Conservation (phyloP, 2,329 filamentous ascomycete species). For the Cryphonectria naterciae region DNA sequence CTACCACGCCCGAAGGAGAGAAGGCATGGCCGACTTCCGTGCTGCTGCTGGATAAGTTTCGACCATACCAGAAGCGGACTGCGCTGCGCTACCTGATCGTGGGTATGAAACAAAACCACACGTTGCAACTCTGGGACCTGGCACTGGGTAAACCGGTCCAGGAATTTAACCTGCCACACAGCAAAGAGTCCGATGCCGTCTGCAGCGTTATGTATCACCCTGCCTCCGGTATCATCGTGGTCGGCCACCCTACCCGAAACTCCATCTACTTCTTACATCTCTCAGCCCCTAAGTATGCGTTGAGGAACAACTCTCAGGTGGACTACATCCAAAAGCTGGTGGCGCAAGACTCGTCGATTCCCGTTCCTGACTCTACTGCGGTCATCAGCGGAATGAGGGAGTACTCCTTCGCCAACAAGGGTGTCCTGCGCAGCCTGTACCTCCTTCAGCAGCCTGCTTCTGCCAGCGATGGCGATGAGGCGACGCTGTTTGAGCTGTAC, state of each 20-base stretch:
- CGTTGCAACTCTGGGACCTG: constrained; percentile 97
- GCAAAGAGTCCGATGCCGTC: constrained; percentile 95
- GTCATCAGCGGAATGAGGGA: constrained; percentile 97
- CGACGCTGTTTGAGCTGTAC: constrained; percentile 89
- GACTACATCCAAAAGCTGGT: constrained; percentile 82
- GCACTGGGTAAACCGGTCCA: constrained; percentile 94
- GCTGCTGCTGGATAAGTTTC: constrained; percentile 92
- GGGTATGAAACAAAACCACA: constrained; percentile 98
- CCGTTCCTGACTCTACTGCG: constrained; percentile 89
- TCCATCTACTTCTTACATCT: constrained; percentile 97
- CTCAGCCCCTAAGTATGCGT: constrained; percentile 89
- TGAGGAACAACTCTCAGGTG: constrained; percentile 83
- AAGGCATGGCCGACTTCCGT: constrained; percentile 98
- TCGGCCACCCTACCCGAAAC: constrained; percentile 95
- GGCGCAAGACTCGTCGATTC: constrained; percentile 71
- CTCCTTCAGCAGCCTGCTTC: constrained; percentile 76
- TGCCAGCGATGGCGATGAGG: constrained; percentile 66
- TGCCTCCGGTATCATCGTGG: constrained; percentile 86
- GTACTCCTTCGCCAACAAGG: constrained; percentile 87
- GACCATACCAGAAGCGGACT: constrained; percentile 86
- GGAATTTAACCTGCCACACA: constrained; percentile 94
- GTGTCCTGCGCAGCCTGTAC: constrained; percentile 85
- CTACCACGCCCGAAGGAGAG: constrained; percentile 83
- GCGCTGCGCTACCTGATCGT: constrained; percentile 95
- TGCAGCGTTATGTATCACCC: constrained; percentile 97